Percentiles rank a stretch among this genome's conserved stretches.
These are phyloP conservation scores for Isabelozyma heimii DNA, from an alignment of 805 yeast species.

Conservation along the genomic window DNA sequence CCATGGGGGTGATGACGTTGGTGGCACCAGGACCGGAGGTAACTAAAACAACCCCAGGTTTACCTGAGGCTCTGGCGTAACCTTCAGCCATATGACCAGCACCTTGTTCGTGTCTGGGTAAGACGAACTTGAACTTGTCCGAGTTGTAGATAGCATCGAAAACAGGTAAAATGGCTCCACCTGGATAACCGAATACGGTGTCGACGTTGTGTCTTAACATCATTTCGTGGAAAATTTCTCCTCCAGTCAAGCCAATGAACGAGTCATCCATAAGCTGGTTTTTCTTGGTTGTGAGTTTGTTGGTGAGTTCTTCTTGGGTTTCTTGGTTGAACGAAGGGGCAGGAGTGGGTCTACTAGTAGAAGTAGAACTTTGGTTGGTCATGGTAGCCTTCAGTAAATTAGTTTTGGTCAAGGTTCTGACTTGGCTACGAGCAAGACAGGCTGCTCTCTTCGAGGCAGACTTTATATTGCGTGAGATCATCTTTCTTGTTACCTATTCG, in stretches of 20 bases:
- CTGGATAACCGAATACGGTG: conserved; percentile 96
- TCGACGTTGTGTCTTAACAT: conserved; percentile 95
- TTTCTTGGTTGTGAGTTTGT: conserved; percentile 5
- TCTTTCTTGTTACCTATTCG: conserved; percentile 1
- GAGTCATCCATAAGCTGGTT: conserved; percentile 65
- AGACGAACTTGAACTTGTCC: conserved; percentile 79
- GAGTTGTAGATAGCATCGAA: conserved; percentile 96
- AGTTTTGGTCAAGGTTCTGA: conserved; percentile 30
- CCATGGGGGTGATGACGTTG: conserved; percentile 97
- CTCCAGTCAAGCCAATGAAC: conserved; percentile 95
- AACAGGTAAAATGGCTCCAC: conserved; percentile 98
- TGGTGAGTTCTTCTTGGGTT: conserved; percentile 9
- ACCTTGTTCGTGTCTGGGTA: conserved; percentile 98
- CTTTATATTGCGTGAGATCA: conserved; percentile 19
- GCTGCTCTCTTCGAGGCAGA: conserved; percentile 6
- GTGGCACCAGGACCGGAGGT: conserved; percentile 99
- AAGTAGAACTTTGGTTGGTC: conserved; percentile 16
- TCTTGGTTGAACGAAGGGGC: conserved; percentile 50
- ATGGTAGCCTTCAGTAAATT: conserved; percentile 27
- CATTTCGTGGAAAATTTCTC: conserved; percentile 98
- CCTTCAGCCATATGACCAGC: conserved; percentile 99
- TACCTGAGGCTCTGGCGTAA: conserved; percentile 92
- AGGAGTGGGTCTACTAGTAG: conserved; percentile 38
- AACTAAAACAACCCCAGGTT: conserved; percentile 95
- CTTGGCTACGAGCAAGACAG: conserved; percentile 11